Percentiles rank a stretch among this genome's conserved stretches.
Evolutionary conservation across 2,329 filamentous ascomycete genomes (phyloP).

Genomic region (Phialemonium atrogriseum): DNA sequence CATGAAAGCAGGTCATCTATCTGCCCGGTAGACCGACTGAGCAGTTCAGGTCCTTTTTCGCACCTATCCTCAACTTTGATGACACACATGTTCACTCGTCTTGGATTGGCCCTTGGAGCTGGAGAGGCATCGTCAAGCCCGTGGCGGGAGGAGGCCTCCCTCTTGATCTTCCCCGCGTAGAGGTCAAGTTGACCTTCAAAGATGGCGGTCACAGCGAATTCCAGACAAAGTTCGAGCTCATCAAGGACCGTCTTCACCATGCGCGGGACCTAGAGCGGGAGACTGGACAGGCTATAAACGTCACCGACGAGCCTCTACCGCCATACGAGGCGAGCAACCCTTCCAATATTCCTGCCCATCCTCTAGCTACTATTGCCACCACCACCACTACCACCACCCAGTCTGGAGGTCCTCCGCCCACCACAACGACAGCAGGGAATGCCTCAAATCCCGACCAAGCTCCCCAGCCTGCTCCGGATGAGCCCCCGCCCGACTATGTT

Average conservation of each 20-base stretch:
- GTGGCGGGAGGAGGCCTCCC: conserved; percentile 80
- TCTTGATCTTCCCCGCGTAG: conserved; percentile 60
- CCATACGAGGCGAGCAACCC: conserved; percentile 63
- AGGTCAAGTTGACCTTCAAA: conserved; percentile 82
- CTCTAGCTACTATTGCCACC: too few relatives aligned
- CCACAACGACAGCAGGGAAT: conserved; percentile 15
- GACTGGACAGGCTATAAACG: conserved; percentile 47
- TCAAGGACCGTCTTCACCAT: conserved; percentile 77
- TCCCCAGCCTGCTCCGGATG: conserved; percentile 43
- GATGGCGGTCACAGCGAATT: conserved; percentile 95
- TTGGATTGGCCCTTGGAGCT: conserved; percentile 89
- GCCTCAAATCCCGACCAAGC: conserved; percentile 15
- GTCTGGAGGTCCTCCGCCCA: too few relatives aligned
- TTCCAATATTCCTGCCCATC: conserved; percentile 20
- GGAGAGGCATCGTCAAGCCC: conserved; percentile 72
- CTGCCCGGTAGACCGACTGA: conserved; percentile 63
- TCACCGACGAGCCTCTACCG: conserved; percentile 76
- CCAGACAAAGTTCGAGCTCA: conserved; percentile 69
- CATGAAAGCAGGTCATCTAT: conserved; percentile 64
- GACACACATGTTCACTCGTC: conserved; percentile 82
- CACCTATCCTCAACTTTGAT: conserved; percentile 77
- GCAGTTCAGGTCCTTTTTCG: conserved; percentile 77
- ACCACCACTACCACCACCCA: too few relatives aligned
- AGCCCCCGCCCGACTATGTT: conserved; percentile 86
- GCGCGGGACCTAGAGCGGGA: conserved; percentile 68